Conservation (phyloP, 2,329 filamentous ascomycete species). For the Alternaria infectoria region DNA sequence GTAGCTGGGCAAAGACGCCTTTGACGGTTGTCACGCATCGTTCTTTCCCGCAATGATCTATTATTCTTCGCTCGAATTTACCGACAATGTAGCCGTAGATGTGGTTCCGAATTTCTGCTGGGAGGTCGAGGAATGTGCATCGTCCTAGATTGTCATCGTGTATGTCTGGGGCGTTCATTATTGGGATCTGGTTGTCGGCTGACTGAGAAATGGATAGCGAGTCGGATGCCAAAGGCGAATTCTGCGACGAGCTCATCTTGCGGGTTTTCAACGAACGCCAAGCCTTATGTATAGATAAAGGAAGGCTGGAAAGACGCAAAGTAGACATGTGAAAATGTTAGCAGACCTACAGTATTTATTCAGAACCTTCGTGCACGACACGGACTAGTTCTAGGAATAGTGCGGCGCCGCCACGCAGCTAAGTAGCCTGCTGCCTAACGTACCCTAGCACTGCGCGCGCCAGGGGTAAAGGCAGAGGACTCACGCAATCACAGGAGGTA, state of each 20-base stretch:
- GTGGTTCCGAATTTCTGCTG: neutral
- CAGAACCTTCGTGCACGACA: neutral
- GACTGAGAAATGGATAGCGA: neutral
- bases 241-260: neutral
- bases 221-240: neutral
- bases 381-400: too few species aligned
- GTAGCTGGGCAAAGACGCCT: neutral
- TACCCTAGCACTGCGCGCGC: neutral
- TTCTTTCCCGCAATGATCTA: neutral
- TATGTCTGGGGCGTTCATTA: neutral
- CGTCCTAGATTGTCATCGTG: neutral
- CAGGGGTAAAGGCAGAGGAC: neutral
- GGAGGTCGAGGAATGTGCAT: neutral
- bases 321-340: neutral
- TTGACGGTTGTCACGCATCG: neutral
- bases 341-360: neutral
- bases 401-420: neutral
- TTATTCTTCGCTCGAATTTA: neutral
- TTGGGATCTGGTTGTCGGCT: neutral
- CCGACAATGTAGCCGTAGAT: neutral
- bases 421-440: neutral
- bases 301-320: too few species aligned
- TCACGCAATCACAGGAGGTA: too few species aligned
- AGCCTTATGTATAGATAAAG: neutral
- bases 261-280: neutral